phyloP scores from a whole-genome alignment of 2,329 filamentous ascomycete species.

The Sarocladiaceae sp. region DNA sequence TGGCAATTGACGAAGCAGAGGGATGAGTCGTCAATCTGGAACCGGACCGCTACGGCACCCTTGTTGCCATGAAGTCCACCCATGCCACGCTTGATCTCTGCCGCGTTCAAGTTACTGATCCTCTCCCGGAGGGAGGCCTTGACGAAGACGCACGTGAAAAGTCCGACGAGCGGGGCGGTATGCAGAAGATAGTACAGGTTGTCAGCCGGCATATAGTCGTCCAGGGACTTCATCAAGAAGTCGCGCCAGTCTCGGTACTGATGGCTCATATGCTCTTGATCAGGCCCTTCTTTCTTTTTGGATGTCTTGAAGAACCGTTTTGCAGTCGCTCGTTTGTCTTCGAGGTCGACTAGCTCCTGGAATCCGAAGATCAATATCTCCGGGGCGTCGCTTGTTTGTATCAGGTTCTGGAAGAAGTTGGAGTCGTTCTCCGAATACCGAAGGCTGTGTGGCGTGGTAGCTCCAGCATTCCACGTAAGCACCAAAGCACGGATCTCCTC shows the following conservation, averaged over 20 bases:
- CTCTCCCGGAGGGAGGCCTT: slow-evolving; percentile 70
- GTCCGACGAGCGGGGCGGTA: slow-evolving; percentile 77
- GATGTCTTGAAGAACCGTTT: slow-evolving; percentile 90
- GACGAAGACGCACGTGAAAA: slow-evolving; percentile 95
- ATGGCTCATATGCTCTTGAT: slow-evolving; percentile 83
- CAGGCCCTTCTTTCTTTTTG: slow-evolving; percentile 73
- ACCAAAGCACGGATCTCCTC: slow-evolving; percentile 73
- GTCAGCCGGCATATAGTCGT: slow-evolving; percentile 72
- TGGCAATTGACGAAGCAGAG: slow-evolving; percentile 97
- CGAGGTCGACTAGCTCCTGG: slow-evolving; percentile 95
- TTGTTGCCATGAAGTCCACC: slow-evolving; percentile 95
- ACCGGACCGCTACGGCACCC: slow-evolving; percentile 86
- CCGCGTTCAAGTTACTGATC: slow-evolving; percentile 69
- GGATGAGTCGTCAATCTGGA: slow-evolving; percentile 87
- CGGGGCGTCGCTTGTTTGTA: slow-evolving; percentile 69
- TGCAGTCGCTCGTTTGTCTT: slow-evolving; percentile 96
- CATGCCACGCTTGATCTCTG: slow-evolving; percentile 93
- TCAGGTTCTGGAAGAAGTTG: slow-evolving; percentile 72
- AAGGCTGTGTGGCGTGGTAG: slow-evolving; percentile 82
- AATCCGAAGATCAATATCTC: slow-evolving; percentile 95
- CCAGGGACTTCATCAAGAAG: slow-evolving; percentile 73
- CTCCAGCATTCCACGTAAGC: slow-evolving; percentile 95
- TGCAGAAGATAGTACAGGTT: slow-evolving; percentile 82
- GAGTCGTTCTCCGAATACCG: slow-evolving; percentile 64
- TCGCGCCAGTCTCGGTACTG: slow-evolving; percentile 97